phyloP scores from a whole-genome alignment of 805 yeast genomes.

The Kodamaea restingae region DNA sequence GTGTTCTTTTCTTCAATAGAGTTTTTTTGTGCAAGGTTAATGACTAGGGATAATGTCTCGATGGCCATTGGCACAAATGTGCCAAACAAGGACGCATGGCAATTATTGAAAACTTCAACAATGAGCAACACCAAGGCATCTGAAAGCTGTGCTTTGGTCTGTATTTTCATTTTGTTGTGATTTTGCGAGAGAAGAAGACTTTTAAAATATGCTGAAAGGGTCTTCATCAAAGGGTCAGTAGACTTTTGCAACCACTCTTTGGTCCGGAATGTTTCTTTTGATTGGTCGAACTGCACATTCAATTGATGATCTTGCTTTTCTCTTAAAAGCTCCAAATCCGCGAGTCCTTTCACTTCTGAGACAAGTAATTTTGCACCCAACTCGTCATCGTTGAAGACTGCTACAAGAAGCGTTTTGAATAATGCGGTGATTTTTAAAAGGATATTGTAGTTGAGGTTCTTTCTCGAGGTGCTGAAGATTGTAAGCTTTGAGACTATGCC shows the following conservation, averaged over 20 bases:
- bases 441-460: constrained; percentile 21
- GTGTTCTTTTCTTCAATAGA: constrained; percentile 1
- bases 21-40: constrained; percentile 10
- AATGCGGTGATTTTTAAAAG: constrained; percentile 20
- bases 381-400: constrained; percentile 29
- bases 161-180: constrained; percentile 18
- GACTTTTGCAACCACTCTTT: constrained; percentile 37
- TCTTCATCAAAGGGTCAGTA: constrained; percentile 33
- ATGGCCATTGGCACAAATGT: constrained; percentile 28
- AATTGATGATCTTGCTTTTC: constrained; percentile 2
- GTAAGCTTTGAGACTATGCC: constrained; percentile 34
- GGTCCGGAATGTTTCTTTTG: constrained; percentile 14
- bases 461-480: constrained; percentile 20
- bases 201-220: constrained; percentile 30
- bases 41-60: constrained; percentile 26
- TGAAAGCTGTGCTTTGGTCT: constrained; percentile 20
- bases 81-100: constrained; percentile 30
- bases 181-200: constrained; percentile 20
- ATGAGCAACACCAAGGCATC: constrained; percentile 22
- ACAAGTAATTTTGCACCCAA: constrained; percentile 8
- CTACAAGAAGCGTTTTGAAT: constrained; percentile 18
- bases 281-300: neutral
- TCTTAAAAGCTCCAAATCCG: constrained; percentile 14
- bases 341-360: constrained; percentile 9
- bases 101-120: constrained; percentile 16